phyloP scores from a whole-genome alignment of 2,329 filamentous ascomycete genomes.

The Arthrobotrys conoides region DNA sequence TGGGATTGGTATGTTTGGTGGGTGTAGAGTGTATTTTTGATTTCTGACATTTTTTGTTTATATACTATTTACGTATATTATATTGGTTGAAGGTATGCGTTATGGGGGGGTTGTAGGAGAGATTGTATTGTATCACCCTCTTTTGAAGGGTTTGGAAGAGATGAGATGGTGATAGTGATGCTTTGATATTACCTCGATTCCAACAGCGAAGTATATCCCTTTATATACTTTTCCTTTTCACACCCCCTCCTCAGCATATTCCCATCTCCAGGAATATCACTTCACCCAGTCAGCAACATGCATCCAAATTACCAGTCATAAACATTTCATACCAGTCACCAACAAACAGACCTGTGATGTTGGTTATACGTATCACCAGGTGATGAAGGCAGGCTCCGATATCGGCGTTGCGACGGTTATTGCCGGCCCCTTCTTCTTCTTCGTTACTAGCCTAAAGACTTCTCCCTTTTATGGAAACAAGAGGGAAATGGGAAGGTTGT shows the following conservation, averaged over 20 bases:
- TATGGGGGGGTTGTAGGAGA: too few relatives aligned
- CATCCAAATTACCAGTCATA: neutral
- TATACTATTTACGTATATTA: too few relatives aligned
- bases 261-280: too few relatives aligned
- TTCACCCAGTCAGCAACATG: neutral
- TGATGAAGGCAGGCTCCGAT: neutral
- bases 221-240: neutral
- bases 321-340: neutral
- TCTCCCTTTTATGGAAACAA: too few relatives aligned
- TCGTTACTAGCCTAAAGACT: too few relatives aligned
- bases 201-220: neutral
- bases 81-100: too few relatives aligned
- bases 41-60: conserved; percentile 14
- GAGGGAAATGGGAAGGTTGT: neutral
- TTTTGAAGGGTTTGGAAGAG: too few relatives aligned
- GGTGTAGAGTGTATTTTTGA: conserved; percentile 30
- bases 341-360: neutral
- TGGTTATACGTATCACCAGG: neutral
- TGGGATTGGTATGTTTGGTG: conserved; percentile 64
- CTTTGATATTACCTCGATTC: neutral
- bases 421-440: neutral
- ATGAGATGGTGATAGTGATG: neutral
- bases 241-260: too few relatives aligned
- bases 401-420: conserved; percentile 11
- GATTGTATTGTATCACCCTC: too few relatives aligned